A percentile compares a stretch with the other conserved stretches of the same genome.
These are phyloP conservation scores for Neurospora tetraspora DNA, from an alignment of 495 filamentous ascomycete species.

Conservation along the genomic window DNA sequence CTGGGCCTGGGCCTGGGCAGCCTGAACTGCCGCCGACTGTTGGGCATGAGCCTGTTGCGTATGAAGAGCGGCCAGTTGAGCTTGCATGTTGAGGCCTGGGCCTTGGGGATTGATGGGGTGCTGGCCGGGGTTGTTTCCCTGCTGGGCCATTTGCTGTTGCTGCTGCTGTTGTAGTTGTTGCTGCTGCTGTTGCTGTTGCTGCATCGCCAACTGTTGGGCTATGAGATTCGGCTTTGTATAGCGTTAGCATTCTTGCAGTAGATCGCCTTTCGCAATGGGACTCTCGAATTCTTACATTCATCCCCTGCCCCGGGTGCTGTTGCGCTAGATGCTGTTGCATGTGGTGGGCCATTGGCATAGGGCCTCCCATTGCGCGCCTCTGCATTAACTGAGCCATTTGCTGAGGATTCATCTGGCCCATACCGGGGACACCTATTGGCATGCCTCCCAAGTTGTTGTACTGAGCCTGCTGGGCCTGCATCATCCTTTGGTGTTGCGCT, in stretches of 20 bases:
- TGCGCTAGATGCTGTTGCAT: conserved; percentile 38
- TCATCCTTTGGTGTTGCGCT: conserved; percentile 35
- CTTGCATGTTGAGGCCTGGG: conserved; percentile 18
- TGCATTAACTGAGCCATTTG: conserved; percentile 18
- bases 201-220: conserved; percentile 20
- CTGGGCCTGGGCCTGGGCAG: conserved; percentile 24
- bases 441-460: conserved; percentile 34
- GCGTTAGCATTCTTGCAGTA: conserved; percentile 1
- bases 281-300: conserved; percentile 24
- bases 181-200: conserved; percentile 31
- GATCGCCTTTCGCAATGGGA: conserved; percentile 5
- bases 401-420: conserved; percentile 29
- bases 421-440: conserved; percentile 52
- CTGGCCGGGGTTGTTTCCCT: conserved; percentile 30
- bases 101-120: conserved; percentile 36
- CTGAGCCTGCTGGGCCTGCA: conserved; percentile 39
- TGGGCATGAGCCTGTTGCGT: conserved; percentile 21
- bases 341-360: conserved; percentile 32
- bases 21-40: conserved; percentile 25
- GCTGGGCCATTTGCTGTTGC: conserved; percentile 34
- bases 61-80: conserved; percentile 22
- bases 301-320: conserved; percentile 32
- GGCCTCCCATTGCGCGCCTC: conserved; percentile 25
- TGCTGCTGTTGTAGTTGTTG: conserved; percentile 45
- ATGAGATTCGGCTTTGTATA: conserved; percentile 6